Base-by-base conservation (phyloP, 345 rosid species). In the Jatropha curcas region DNA sequence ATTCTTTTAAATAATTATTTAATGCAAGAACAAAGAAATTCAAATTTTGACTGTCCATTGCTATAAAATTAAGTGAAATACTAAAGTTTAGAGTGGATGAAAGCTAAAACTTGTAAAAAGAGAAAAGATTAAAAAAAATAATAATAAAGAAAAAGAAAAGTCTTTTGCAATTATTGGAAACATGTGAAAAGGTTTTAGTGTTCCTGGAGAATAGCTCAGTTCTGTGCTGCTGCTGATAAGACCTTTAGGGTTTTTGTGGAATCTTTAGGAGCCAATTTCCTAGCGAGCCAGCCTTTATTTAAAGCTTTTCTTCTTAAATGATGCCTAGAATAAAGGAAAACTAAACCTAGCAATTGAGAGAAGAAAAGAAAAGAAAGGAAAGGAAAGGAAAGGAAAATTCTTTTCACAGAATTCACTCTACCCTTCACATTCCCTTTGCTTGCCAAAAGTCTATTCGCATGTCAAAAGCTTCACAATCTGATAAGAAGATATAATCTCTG, bases 251-350 rank as follows among this genome's bases (percentile, higher is more conserved):
- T 64, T 48, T 35, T 37, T 52, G 53, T n/a, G 56, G 82, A 74
- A 76, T 82, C 85, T 63, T 84, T 48, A 72, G 60, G 65, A 82
- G 68, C 81, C 76, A 76, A n/a, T n/a, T 58, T 68, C 83, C 80
- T 31, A 30, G 71, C 10, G 27, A 52, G 48, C 50, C 74, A 74
- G 81, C 72, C 78, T 80, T 80, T 73, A 65, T 6, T 25, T 35
- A 50, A 59, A 43, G 17, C 30, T 64, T 67, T 20, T 51, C 25
- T 28, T 72, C 74, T 72, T 73, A 52, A 55, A 65, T 55, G 33
- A 31, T 60, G 4, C 67, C 65, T 16, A 27, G 69, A 65, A 65
- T 65, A 67, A 67, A 48, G 70, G 3, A 50, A 51, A 45, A 64
- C 25, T 30, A 50, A 37, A 37, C 53, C 43, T 41, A 7, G 7